Evolutionary conservation across 176 grass and related monocot genomes (phyloP), one percentile per base, ranked within the genome.

Genomic region (Coix lacrymajobi): DNA sequence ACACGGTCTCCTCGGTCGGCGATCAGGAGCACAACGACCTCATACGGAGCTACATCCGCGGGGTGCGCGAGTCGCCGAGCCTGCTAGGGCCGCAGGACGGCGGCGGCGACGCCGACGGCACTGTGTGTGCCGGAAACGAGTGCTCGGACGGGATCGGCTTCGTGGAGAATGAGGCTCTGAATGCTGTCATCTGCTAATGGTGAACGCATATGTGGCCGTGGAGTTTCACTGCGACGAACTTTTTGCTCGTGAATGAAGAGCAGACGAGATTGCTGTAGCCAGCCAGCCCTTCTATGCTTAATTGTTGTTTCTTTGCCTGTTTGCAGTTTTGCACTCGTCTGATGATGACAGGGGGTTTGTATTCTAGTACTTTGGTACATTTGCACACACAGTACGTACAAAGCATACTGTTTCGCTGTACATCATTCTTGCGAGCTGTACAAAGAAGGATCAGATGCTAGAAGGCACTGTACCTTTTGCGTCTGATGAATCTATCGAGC

Each of bases 341-440:
- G 31, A n/a, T n/a, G n/a, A n/a, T n/a, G n/a, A 71, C 7, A n/a
- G 52, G 54, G 54, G 33, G 49, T 43, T 80, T 80, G 77, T 78
- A 34, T 56, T 80, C 19, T 54, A 64, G 40, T 17, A 16, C 32
- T 19, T 25, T 61, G 57, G 60, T 87, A 44, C 28, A 52, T 75
- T 54, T 68, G 61, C 61, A 45, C 79, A 58, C n/a, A n/a, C n/a
- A n/a, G n/a, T n/a, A n/a, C n/a, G 46, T 22, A 67, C 5, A 46
- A 10, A 45, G 34, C 12, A 20, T 30, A 14, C 60, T 13, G 16
- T 79, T 15, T 73, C 17, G 17, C 19, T 89, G 78, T 85, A 62
- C 25, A 63, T 85, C 32, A 85, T 72, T 77, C 33, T 82, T 34
- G 78, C 71, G 71, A 85, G 77, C 54, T 60, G 56, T 60, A 26